Conservation (phyloP, 2,329 filamentous ascomycete genomes). For the Knufia fluminis region DNA sequence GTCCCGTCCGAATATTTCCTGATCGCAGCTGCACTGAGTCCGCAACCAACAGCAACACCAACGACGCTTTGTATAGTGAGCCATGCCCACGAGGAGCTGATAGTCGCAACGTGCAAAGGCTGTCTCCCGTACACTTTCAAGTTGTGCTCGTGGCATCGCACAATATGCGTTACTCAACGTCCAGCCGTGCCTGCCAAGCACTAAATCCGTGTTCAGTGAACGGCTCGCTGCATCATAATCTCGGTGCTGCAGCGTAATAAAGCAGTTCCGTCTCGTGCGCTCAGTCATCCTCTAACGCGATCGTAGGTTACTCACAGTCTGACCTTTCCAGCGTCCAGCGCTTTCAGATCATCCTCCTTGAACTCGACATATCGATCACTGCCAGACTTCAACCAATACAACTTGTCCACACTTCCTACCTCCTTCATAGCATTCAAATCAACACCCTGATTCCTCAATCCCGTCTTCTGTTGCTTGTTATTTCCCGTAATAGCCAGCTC, state of each 20-base stretch:
- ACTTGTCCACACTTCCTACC: slow-evolving; percentile 31
- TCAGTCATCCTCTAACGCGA: neutral
- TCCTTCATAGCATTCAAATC: slow-evolving; percentile 47
- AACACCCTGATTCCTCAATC: slow-evolving; percentile 63
- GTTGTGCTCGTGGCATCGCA: no score
- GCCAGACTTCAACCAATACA: slow-evolving; percentile 55
- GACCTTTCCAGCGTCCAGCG: slow-evolving; percentile 56
- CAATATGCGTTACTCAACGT: no score
- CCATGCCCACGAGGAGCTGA: no score
- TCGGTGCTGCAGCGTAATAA: neutral
- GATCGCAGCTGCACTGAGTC: no score
- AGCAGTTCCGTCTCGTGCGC: neutral
- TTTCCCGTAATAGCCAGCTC: slow-evolving; percentile 66
- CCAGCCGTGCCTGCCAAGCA: no score
- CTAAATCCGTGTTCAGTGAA: no score
- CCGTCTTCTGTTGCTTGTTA: slow-evolving; percentile 79
- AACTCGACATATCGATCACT: slow-evolving; percentile 61
- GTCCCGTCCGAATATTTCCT: no score
- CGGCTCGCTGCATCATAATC: neutral
- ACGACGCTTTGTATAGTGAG: no score
- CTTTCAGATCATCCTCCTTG: slow-evolving; percentile 56
- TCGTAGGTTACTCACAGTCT: slow-evolving; percentile 46
- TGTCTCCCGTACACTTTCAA: no score
- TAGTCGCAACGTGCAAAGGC: no score
- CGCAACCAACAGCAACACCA: no score